Conservation (phyloP, 345 rosid genomes). For the Physaria fendleri region DNA sequence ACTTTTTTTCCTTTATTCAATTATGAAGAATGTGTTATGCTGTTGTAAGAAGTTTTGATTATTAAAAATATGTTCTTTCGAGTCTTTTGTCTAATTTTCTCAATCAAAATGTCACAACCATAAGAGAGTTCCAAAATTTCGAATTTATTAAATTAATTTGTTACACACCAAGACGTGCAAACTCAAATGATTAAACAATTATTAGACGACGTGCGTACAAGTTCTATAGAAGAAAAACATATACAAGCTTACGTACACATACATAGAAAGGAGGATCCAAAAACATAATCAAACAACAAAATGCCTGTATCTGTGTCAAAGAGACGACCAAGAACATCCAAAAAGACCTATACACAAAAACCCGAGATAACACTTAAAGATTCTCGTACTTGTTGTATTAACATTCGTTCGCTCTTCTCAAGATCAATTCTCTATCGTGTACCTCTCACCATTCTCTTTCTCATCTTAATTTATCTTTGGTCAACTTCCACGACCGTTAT, state of each 20-base stretch:
- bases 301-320: slow-evolving; percentile 53
- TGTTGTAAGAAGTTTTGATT: no score
- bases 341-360: slow-evolving; percentile 24
- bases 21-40: neutral
- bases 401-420: slow-evolving; percentile 24
- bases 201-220: slow-evolving; percentile 25
- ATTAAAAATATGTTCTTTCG: neutral
- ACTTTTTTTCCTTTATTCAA: neutral
- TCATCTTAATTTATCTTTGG: slow-evolving; percentile 53
- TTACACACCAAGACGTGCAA: slow-evolving; percentile 26
- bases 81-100: neutral
- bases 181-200: slow-evolving; percentile 2
- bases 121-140: no score
- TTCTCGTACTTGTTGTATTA: slow-evolving; percentile 15
- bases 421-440: slow-evolving; percentile 38
- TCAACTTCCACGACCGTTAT: slow-evolving; percentile 67
- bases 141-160: neutral
- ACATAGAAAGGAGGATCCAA: neutral
- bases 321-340: slow-evolving; percentile 41
- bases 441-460: slow-evolving; percentile 41
- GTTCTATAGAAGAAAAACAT: neutral
- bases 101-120: no score
- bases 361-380: neutral
- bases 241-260: slow-evolving; percentile 33
- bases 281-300: slow-evolving; percentile 8